Percentiles rank a stretch among this genome's conserved stretches.
These are phyloP conservation scores for Linum usitatissimum DNA, from an alignment of 345 rosid species.

Conservation along the genomic window DNA sequence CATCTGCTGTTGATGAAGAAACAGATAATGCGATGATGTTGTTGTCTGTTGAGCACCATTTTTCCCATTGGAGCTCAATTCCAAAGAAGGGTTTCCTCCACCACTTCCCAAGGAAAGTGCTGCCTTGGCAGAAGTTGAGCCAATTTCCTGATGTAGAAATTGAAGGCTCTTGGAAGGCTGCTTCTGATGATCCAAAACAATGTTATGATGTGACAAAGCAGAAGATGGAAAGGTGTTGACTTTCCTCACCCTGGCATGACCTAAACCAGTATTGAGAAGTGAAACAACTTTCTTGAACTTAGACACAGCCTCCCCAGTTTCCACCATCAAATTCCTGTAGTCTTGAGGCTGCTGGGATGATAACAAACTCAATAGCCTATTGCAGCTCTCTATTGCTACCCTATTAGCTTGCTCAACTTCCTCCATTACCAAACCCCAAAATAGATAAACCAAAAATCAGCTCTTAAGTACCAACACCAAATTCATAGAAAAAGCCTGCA, in stretches of 20 bases:
- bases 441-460: constrained; percentile 2
- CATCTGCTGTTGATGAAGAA: constrained; percentile 39
- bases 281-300: constrained; percentile 77
- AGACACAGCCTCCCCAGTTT: constrained; percentile 76
- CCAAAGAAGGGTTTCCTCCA: constrained; percentile 30
- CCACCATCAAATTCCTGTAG: constrained; percentile 44
- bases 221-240: constrained; percentile 36
- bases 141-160: constrained; percentile 37
- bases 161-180: constrained; percentile 32
- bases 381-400: constrained; percentile 78
- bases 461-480: constrained; percentile 18
- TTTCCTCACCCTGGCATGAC: constrained; percentile 93
- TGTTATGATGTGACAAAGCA: constrained; percentile 32
- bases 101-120: constrained; percentile 37
- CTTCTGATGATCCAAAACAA: constrained; percentile 43
- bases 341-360: constrained; percentile 37
- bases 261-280: constrained; percentile 57
- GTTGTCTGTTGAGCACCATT: constrained; percentile 22
- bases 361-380: constrained; percentile 55
- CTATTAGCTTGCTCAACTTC: constrained; percentile 83
- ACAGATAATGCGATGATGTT: constrained; percentile 28
- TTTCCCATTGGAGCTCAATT: constrained; percentile 28
- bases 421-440: constrained; percentile 37
- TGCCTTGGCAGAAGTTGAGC: constrained; percentile 34
- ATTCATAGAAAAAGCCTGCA: too few relatives aligned